Evolutionary conservation across 495 filamentous ascomycete species (phyloP).

Genomic region (Hypoxylon intermedium): DNA sequence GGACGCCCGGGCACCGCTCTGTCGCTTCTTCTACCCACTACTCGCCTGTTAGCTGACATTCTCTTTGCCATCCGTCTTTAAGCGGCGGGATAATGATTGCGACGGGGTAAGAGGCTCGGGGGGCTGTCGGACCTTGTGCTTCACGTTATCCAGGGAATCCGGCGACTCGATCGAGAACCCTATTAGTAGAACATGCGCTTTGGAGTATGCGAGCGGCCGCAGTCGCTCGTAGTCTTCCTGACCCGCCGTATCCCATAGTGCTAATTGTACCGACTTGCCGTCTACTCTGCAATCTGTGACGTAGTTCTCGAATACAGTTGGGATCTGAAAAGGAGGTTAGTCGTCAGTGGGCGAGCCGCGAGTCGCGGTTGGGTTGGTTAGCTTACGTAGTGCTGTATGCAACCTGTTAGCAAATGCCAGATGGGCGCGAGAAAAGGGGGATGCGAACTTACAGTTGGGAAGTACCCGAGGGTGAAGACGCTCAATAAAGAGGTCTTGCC

Average conservation of each 20-base stretch:
- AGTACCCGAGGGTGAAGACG: constrained; percentile 98
- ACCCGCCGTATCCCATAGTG: constrained; percentile 99
- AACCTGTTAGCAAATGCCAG: constrained; percentile 23
- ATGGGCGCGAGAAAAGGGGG: background rate
- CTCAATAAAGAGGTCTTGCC: constrained; percentile 97
- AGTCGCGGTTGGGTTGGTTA: constrained; percentile 1
- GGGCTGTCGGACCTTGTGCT: constrained; percentile 77
- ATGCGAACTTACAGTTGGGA: constrained; percentile 81
- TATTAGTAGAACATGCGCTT: constrained; percentile 96
- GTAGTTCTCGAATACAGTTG: constrained; percentile 99
- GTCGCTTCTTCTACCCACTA: constrained; percentile 98
- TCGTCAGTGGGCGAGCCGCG: constrained; percentile 29
- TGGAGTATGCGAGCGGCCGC: constrained; percentile 93
- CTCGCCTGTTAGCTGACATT: constrained; percentile 7
- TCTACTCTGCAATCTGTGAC: constrained; percentile 99
- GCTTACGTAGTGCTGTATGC: constrained; percentile 74
- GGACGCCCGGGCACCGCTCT: constrained; percentile 90
- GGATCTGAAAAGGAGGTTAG: constrained; percentile 67
- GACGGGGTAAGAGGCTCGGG: background rate
- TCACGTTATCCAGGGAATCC: constrained; percentile 97
- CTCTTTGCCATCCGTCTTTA: background rate
- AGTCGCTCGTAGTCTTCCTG: constrained; percentile 98
- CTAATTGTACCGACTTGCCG: constrained; percentile 96
- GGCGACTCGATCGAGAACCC: constrained; percentile 95
- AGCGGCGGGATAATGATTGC: background rate